Evolutionary conservation across 495 filamentous ascomycete genomes (phyloP), one percentile per base, ranked within the genome.

Genomic region (Copromyces sp.): DNA sequence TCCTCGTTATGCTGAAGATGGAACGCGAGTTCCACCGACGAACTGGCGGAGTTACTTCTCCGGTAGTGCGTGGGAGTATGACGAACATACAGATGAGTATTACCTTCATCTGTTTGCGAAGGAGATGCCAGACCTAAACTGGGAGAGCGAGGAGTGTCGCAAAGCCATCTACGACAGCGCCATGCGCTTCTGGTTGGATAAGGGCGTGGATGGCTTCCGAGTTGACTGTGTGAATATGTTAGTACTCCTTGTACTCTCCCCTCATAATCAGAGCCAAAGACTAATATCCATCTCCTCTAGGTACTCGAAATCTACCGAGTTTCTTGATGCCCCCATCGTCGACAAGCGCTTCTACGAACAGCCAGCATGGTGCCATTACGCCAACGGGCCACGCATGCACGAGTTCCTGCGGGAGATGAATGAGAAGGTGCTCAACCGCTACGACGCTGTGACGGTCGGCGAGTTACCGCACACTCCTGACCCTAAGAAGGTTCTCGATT

Each of bases 91-190:
- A 0, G 82, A 86, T 16, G 88, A 93, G 77, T 93, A 92, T 75
- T 93, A 91, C 75, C 85, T 94, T 3, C 89, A 91, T 74, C 81
- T 92, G 11, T 93, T 90, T 72, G 85, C 87, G 3, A 81, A 82
- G 6, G 84, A 89, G 68, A 90, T 93, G 73, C 90, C 91, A 0
- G 91, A 94, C 75, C 85, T 93, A 8, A 93, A 94, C 82, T 93
- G 91, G 90, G 90, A 93, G 74, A 87, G 89, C 35, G 84, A 84
- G 8, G 86, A 83, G 4, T 85, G 88, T 7, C 84, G 89, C 7
- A 79, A 89, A 72, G 90, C 90, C 2, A 90, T 93, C 32, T 89
- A 91, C 70, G 84, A 88, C 40, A 87, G 88, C 42, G 78, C 81
- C 14, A 89, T 93, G 84, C 82, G 85, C 6, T 94, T 93, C 81